These are phyloP conservation scores for Pythium periplocum DNA, from an alignment of 352 stramenopile species.

Conservation along the genomic window DNA sequence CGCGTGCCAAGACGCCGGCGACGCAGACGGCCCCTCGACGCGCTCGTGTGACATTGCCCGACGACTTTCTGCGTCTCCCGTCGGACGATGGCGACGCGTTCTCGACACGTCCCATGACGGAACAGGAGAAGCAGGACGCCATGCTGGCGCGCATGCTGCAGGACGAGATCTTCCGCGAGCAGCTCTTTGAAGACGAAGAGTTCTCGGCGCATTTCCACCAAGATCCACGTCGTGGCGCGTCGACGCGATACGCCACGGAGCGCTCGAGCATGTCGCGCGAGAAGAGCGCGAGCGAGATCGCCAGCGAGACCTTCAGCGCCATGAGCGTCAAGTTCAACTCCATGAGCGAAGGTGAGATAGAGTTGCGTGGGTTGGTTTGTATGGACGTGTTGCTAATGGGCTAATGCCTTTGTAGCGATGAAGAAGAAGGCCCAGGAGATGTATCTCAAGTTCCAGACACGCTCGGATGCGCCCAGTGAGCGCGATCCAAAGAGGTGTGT, in stretches of 20 bases:
- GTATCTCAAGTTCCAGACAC: conserved; percentile 81
- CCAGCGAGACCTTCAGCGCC: conserved; percentile 58
- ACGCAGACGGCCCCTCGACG: conserved; percentile 6
- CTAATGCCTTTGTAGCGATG: conserved; percentile 33
- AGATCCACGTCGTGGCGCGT: conserved; percentile 9
- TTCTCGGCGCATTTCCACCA: conserved; percentile 66
- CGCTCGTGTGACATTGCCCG: conserved; percentile 35
- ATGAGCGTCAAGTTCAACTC: conserved; percentile 68
- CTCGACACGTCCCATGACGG: conserved; percentile 24
- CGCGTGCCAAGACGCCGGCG: conserved; percentile 16
- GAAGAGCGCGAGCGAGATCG: conserved; percentile 66
- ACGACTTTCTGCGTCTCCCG: conserved; percentile 73
- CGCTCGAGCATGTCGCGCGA: conserved; percentile 24
- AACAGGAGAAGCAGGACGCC: conserved; percentile 68
- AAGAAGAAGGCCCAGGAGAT: conserved; percentile 78
- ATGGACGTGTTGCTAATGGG: no score
- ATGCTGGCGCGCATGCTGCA: conserved; percentile 77
- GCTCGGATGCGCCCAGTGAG: conserved; percentile 35
- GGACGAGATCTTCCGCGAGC: conserved; percentile 76
- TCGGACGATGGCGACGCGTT: conserved; percentile 10
- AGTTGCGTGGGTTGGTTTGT: background rate
- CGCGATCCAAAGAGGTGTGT: conserved; percentile 60
- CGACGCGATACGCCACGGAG: conserved; percentile 9
- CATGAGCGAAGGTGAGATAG: conserved; percentile 66
- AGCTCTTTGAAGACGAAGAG: conserved; percentile 65